Evolutionary conservation across 306 rosid species (phyloP).

Genomic region (Glycine latifolia): DNA sequence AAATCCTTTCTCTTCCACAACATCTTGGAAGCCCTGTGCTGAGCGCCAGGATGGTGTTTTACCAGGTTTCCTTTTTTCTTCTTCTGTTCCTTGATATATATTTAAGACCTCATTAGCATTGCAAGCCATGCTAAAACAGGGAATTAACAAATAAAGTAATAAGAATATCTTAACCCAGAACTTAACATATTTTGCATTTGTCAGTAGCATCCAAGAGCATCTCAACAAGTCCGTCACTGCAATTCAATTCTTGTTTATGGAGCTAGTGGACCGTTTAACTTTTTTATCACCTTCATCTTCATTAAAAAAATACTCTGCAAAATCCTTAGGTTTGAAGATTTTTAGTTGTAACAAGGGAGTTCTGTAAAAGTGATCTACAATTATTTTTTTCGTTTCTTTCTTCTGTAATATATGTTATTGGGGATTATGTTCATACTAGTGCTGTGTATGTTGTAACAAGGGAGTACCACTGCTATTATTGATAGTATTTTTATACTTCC

Average conservation of each 20-base stretch:
- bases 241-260: conserved; percentile 17
- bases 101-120: conserved; percentile 25
- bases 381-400: not conserved
- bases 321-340: not conserved
- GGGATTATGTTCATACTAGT: conserved; percentile 24
- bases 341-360: not conserved
- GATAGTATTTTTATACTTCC: conserved; percentile 40
- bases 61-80: conserved; percentile 60
- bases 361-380: not conserved
- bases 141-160: not conserved
- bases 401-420: conserved; percentile 9
- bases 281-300: not conserved
- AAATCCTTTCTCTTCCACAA: conserved; percentile 92
- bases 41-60: conserved; percentile 87
- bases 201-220: conserved; percentile 19
- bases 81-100: not conserved
- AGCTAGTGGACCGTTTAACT: conserved; percentile 8
- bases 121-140: conserved; percentile 15
- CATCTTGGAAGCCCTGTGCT: conserved; percentile 98
- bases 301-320: not conserved
- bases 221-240: conserved; percentile 5
- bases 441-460: conserved; percentile 18
- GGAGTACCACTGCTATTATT: not conserved
- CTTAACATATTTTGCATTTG: conserved; percentile 25
- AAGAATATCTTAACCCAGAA: conserved; percentile 11